Percentiles rank a stretch among this genome's conserved stretches.
phyloP scores from a whole-genome alignment of 2,329 filamentous ascomycete genomes.

The Colletotrichum orbiculare region DNA sequence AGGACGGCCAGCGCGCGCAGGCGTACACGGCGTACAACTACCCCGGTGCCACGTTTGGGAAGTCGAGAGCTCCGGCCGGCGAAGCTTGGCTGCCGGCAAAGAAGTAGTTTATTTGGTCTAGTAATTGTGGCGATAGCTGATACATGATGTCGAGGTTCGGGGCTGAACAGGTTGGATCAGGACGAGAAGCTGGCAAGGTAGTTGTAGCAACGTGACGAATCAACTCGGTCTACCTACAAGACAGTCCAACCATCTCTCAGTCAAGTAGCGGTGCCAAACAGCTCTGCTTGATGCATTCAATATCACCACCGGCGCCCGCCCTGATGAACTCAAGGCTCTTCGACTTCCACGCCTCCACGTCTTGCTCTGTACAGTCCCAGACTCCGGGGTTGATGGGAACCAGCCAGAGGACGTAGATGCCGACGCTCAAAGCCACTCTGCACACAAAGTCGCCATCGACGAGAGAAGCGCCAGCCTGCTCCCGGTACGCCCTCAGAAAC shows the following conservation, averaged over 20 bases:
- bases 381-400: background rate
- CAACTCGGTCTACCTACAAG: background rate
- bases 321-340: background rate
- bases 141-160: too few relatives aligned
- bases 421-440: background rate
- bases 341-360: background rate
- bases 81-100: background rate
- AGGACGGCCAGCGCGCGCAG: background rate
- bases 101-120: background rate
- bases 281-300: background rate
- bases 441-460: background rate
- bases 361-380: slow-evolving; percentile 4
- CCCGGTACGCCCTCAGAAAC: background rate
- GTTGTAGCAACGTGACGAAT: background rate
- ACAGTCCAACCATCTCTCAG: background rate
- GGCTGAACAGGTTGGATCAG: too few relatives aligned
- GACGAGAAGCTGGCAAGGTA: background rate
- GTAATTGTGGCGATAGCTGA: background rate
- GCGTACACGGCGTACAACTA: background rate
- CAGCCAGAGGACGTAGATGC: background rate
- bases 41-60: background rate
- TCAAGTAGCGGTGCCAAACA: background rate
- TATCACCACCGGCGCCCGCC: background rate
- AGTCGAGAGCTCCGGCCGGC: background rate
- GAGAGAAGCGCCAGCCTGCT: background rate